A percentile compares a stretch with the other conserved stretches of the same genome.
Conservation (phyloP, 306 rosid genomes). For the Quercus berberidifolia region DNA sequence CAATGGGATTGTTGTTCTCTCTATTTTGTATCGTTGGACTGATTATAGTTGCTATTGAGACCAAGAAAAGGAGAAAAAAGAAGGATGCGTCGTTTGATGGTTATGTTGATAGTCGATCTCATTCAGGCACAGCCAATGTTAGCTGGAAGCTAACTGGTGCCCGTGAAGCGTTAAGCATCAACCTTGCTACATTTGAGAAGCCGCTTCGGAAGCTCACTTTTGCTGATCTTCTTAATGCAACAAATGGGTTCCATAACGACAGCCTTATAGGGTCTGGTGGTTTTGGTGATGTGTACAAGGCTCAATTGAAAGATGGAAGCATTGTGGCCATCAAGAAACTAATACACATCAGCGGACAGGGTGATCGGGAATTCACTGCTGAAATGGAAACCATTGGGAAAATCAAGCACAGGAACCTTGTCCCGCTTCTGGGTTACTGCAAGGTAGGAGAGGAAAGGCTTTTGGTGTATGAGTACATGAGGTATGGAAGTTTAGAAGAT, state of each 20-base stretch:
- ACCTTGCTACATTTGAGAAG: constrained; percentile 85
- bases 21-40: constrained; percentile 81
- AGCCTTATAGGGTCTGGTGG: constrained; percentile 85
- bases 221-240: constrained; percentile 85
- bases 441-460: constrained; percentile 93
- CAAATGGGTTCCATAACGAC: constrained; percentile 83
- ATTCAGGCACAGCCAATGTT: constrained; percentile 48
- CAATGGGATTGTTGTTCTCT: constrained; percentile 82
- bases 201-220: constrained; percentile 84
- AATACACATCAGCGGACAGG: constrained; percentile 89
- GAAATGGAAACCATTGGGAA: constrained; percentile 99
- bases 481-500: constrained; percentile 87
- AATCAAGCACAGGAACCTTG: constrained; percentile 93
- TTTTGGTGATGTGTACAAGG: constrained; percentile 93
- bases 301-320: constrained; percentile 83
- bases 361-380: constrained; percentile 95
- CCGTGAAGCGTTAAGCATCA: constrained; percentile 85
- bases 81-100: constrained; percentile 65
- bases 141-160: constrained; percentile 76
- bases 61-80: constrained; percentile 73
- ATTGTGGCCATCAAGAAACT: constrained; percentile 91
- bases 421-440: constrained; percentile 92
- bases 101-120: constrained; percentile 53
- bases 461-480: constrained; percentile 91
- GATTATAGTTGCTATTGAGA: constrained; percentile 63